A percentile compares a stretch with the other conserved stretches of the same genome.
Conservation (phyloP, 176 grass and related monocot genomes). For the Phoenix dactylifera region DNA sequence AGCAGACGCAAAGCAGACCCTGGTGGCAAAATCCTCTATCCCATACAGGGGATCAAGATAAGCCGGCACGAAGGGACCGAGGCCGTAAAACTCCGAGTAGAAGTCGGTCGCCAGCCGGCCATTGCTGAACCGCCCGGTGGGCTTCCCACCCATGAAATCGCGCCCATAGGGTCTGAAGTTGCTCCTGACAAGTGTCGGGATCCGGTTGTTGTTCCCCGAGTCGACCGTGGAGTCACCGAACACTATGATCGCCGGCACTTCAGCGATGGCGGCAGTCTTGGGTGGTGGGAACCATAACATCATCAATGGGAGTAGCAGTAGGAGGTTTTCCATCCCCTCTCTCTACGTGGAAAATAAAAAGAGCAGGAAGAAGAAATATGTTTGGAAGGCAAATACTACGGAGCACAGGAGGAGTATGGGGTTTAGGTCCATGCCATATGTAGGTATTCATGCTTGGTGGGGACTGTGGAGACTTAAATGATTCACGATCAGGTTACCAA, state of each 20-base stretch:
- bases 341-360: too few species aligned
- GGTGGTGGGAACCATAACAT: too few species aligned
- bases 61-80: slow-evolving; percentile 37
- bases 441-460: too few species aligned
- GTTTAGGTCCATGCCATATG: too few species aligned
- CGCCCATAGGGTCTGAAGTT: slow-evolving; percentile 60
- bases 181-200: slow-evolving; percentile 27
- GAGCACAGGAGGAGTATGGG: too few species aligned
- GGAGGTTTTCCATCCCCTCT: too few species aligned
- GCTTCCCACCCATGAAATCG: slow-evolving; percentile 36
- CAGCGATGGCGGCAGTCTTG: slow-evolving; percentile 1
- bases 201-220: slow-evolving; percentile 53
- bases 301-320: too few species aligned
- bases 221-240: slow-evolving; percentile 71
- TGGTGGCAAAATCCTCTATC: slow-evolving; percentile 43
- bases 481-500: too few species aligned
- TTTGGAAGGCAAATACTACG: too few species aligned
- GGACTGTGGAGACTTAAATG: too few species aligned
- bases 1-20: slow-evolving; percentile 68
- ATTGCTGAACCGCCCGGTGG: slow-evolving; percentile 70
- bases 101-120: slow-evolving; percentile 61
- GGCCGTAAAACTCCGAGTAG: slow-evolving; percentile 45
- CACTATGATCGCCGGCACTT: slow-evolving; percentile 44
- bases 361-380: too few species aligned
- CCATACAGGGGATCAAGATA: slow-evolving; percentile 47